Base-by-base conservation (phyloP, 495 filamentous ascomycete genomes). In the Xanthoparmelia taractica region DNA sequence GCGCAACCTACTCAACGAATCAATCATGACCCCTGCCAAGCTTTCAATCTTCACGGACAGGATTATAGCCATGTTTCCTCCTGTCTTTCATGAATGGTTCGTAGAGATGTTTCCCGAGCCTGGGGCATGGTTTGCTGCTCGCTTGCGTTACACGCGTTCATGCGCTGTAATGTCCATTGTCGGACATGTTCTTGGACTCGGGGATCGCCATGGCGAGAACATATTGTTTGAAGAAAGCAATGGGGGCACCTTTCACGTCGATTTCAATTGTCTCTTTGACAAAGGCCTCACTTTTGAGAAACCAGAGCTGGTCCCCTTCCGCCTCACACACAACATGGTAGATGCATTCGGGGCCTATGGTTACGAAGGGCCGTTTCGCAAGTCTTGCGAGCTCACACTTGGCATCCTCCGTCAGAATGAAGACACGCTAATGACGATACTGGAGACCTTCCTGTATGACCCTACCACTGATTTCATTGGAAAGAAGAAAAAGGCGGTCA, bases 211-310 rank as follows among this genome's bases (percentile, higher is more conserved):
- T 74, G 92, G 92, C 60, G 94, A 97, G 75, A 99, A 99, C 73
- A 90, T 99, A 58, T 82, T 96, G 40, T 89, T 97, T 57, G 92
- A 97, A 73, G 91, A 96, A 80, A 86, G 87, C 41, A 95, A 91
- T 65, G 94, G 95, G 54, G 95, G 96, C 60, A 85, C 95, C 31
- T 85, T 97, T 70, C 94, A 99, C 75, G 94, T 99, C 58, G 94
- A 99, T 76, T 99, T 99, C 82, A 99, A 99, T 76, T 99, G 94
- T 75, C 87, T 99, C 27, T 99, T 99, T 74, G 95, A 99, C 79
- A 99, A 97, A 77, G 94, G 95, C 13, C 83, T 93, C 64, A 96
- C 92, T 0, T 97, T 99, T 69, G 88, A 91, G 63, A 92, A 93
- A 77, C 93, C 94, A 0, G 94, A 99, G 72, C 78, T 87, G 55